phyloP scores from a whole-genome alignment of 2,329 filamentous ascomycete species.

The Xylaria sp. region DNA sequence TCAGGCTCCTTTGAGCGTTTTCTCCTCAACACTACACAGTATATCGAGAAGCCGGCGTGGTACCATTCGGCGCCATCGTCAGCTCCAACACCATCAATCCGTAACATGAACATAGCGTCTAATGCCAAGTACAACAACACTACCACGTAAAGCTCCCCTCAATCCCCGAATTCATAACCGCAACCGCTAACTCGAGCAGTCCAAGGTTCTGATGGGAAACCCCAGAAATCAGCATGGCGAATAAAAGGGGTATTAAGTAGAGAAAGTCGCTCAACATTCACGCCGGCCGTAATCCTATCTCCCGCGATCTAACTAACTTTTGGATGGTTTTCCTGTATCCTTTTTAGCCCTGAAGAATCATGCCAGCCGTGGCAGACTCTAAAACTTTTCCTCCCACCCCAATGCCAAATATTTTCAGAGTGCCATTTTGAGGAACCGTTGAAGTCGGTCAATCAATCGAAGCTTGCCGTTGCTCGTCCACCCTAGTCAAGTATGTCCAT shows the following conservation, averaged over 20 bases:
- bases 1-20: not conserved
- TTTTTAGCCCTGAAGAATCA: conserved; percentile 32
- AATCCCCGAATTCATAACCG: conserved; percentile 21
- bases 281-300: conserved; percentile 30
- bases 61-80: not conserved
- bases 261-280: conserved; percentile 31
- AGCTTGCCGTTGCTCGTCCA: conserved; percentile 24
- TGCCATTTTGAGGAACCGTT: conserved; percentile 15
- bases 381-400: conserved; percentile 26
- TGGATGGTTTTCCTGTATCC: conserved; percentile 35
- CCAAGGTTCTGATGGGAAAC: conserved; percentile 16
- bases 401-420: conserved; percentile 29
- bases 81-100: conserved; percentile 1
- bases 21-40: not conserved
- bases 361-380: conserved; percentile 28
- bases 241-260: conserved; percentile 37
- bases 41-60: conserved; percentile 4
- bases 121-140: conserved; percentile 2
- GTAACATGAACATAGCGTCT: conserved; percentile 1
- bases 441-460: conserved; percentile 13
- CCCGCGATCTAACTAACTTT: conserved; percentile 36
- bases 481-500: conserved; percentile 44
- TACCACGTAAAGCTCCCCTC: conserved; percentile 2
- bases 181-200: conserved; percentile 14
- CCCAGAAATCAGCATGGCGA: conserved; percentile 13